Conservation (phyloP, 768 basidiomycete species). For the Thelephora ganbajun region DNA sequence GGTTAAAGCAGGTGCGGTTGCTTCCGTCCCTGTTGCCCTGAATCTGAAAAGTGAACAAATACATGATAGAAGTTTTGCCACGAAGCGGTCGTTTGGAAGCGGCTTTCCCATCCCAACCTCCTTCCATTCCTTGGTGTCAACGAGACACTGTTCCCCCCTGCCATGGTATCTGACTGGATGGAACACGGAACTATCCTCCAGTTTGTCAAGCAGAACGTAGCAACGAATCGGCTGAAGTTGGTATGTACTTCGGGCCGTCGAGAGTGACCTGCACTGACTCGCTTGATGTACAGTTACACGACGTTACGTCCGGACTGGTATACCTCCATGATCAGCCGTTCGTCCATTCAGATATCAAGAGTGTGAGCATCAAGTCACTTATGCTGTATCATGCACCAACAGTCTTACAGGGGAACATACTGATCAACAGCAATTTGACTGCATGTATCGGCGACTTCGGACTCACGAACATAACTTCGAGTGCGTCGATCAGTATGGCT, state of each 20-base stretch:
- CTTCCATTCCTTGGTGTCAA: conserved; percentile 7
- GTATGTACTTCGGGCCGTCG: conserved; percentile 4
- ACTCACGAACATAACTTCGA: too few species aligned
- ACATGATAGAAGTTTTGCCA: conserved; percentile 2
- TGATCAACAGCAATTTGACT: conserved; percentile 8
- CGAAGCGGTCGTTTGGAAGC: conserved; percentile 9
- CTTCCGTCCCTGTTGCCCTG: too few species aligned
- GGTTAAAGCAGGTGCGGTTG: too few species aligned
- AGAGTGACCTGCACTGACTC: conserved; percentile 3
- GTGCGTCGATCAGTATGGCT: too few species aligned
- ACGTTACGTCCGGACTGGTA: too few species aligned
- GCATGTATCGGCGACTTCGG: conserved; percentile 14
- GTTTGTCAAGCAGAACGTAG: conserved; percentile 4
- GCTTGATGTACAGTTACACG: too few species aligned
- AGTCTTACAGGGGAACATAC: too few species aligned
- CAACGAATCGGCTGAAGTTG: conserved; percentile 3
- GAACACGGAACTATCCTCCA: conserved; percentile 3
- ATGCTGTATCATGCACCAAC: too few species aligned
- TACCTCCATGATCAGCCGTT: too few species aligned
- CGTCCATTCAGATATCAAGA: too few species aligned
- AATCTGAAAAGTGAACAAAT: too few species aligned
- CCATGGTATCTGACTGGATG: conserved; percentile 8
- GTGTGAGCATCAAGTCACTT: too few species aligned
- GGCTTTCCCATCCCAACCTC: conserved; percentile 8
- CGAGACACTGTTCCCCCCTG: conserved; percentile 1